Conservation (phyloP, 805 yeast species). For the Kregervanrija fluxuum region DNA sequence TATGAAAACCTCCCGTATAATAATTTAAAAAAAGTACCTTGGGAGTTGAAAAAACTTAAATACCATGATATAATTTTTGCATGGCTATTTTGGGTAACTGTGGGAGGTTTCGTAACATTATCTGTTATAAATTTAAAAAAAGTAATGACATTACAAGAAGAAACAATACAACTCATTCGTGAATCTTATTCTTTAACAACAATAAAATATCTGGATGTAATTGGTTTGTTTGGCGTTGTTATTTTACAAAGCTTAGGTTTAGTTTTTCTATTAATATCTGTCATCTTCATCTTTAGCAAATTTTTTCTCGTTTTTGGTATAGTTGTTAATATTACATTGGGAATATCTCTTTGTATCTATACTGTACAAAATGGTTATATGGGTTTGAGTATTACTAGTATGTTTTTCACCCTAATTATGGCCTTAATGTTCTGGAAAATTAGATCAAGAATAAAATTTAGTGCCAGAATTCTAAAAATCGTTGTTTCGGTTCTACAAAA, state of each 20-base stretch:
- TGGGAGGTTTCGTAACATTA: slow-evolving; percentile 62
- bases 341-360: neutral
- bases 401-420: slow-evolving; percentile 20
- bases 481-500: slow-evolving; percentile 66
- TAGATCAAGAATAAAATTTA: slow-evolving; percentile 21
- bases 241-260: slow-evolving; percentile 1
- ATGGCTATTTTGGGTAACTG: slow-evolving; percentile 33
- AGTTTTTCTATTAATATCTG: neutral
- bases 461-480: slow-evolving; percentile 20
- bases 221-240: neutral
- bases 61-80: slow-evolving; percentile 70
- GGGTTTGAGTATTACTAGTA: slow-evolving; percentile 12
- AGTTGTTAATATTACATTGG: neutral
- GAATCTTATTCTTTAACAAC: neutral
- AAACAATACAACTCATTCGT: no score
- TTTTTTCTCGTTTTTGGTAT: slow-evolving; percentile 3
- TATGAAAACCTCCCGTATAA: no score
- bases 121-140: slow-evolving; percentile 42
- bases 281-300: slow-evolving; percentile 1
- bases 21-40: slow-evolving; percentile 4
- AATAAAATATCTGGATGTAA: slow-evolving; percentile 45
- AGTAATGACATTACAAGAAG: no score
- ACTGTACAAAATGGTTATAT: neutral
- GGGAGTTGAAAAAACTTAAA: slow-evolving; percentile 43
- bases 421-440: slow-evolving; percentile 14